Evolutionary conservation across 106 monocot species (phyloP).

Genomic region (Allium sativum): DNA sequence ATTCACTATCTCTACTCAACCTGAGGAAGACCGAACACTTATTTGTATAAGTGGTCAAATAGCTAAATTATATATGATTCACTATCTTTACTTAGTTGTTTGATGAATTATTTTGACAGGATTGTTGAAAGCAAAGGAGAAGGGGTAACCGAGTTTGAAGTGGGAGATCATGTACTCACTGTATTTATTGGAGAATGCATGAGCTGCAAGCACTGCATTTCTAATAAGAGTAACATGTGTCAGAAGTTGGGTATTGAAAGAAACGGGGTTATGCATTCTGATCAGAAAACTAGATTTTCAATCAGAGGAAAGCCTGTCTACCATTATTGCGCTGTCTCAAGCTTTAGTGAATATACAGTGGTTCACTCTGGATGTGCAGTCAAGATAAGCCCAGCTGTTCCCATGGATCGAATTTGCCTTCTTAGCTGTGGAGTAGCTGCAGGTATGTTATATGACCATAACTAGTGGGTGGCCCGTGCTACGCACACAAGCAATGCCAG

Average conservation of each 20-base stretch:
- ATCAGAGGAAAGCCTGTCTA: conserved; percentile 66
- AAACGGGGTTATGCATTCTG: conserved; percentile 82
- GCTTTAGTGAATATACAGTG: conserved; percentile 94
- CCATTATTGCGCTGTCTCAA: conserved; percentile 95
- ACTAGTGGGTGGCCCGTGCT: no score
- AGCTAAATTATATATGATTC: neutral
- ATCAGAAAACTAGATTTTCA: conserved; percentile 78
- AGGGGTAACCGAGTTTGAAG: conserved; percentile 67
- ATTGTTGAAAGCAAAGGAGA: conserved; percentile 87
- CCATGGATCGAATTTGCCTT: conserved; percentile 81
- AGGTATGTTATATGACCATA: conserved; percentile 23
- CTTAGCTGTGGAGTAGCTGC: conserved; percentile 89
- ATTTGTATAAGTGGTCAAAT: neutral
- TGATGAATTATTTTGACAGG: conserved; percentile 18
- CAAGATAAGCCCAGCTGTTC: conserved; percentile 45
- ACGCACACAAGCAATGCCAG: no score
- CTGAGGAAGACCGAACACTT: no score
- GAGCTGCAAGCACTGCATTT: conserved; percentile 67
- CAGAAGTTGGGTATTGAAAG: conserved; percentile 73
- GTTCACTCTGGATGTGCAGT: conserved; percentile 92
- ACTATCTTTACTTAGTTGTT: neutral
- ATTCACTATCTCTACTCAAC: neutral
- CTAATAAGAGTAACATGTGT: conserved; percentile 85
- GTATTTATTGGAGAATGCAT: conserved; percentile 84
- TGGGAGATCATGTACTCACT: conserved; percentile 80